phyloP scores from a whole-genome alignment of 352 stramenopile genomes.

The Pythium angustatum region DNA sequence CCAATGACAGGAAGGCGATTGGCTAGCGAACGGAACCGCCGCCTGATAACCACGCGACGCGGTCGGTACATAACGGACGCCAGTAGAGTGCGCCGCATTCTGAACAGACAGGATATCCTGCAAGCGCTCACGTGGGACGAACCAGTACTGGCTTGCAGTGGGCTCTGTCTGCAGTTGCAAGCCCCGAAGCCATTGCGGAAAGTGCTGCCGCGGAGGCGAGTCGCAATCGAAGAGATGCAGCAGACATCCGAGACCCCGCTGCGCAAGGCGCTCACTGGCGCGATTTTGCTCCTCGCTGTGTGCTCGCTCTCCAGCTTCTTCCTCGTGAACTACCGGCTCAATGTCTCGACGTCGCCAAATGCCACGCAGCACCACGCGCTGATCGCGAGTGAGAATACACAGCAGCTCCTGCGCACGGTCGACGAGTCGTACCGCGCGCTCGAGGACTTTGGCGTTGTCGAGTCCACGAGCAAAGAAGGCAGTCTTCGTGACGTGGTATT shows the following conservation, averaged over 20 bases:
- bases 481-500: background rate
- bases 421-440: constrained; percentile 7
- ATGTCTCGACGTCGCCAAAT: constrained; percentile 8
- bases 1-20: too few relatives aligned
- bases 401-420: constrained; percentile 18
- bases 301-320: constrained; percentile 31
- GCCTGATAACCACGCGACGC: background rate
- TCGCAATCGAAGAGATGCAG: constrained; percentile 10
- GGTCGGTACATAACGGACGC: constrained; percentile 2
- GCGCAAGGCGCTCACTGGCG: constrained; percentile 15
- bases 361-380: constrained; percentile 18
- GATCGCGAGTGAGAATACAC: background rate
- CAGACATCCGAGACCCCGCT: constrained; percentile 15
- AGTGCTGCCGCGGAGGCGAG: background rate
- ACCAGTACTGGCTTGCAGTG: background rate
- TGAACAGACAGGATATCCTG: background rate
- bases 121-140: background rate
- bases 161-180: background rate
- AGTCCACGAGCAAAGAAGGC: background rate
- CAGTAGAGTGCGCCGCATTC: background rate
- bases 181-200: constrained; percentile 17
- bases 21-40: constrained; percentile 3
- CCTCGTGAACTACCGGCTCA: constrained; percentile 27
- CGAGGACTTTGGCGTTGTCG: background rate
- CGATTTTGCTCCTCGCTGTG: constrained; percentile 20